Base-by-base conservation (phyloP, 73 alveolate species). In the Paramecium sonneborni region DNA sequence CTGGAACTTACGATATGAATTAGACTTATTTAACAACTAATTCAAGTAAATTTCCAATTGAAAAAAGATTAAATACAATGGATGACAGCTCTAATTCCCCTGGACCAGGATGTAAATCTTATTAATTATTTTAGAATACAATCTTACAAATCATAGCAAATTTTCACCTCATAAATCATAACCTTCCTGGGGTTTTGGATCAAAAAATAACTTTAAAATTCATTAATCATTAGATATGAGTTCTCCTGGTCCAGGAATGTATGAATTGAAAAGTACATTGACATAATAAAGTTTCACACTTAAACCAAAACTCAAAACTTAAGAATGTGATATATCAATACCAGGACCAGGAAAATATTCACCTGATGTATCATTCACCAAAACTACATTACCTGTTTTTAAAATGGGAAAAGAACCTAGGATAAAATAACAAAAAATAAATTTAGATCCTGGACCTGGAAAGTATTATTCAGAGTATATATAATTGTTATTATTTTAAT, bases 341-440 rank as follows among this genome's bases (percentile, higher is more conserved):
- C 90, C 90, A 20, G 90, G 90, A 41, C 90, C 90, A 23, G 90
- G 90, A 3, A 43, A 38, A 79, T 79, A 79, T 8, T 21, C 26
- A 18, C 41, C 41, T 21, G 74, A 79, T 79, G n/a, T 44, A 8
- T 41, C 70, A 3, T 43, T 79, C 15, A 34, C 24, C 5, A 79
- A 79, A 79, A 20, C 23, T 0, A 1, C 44, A 12, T 30, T n/a
- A 24, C 90, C 90, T 12, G 44, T 41, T n/a, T 79, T 38, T 20
- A 79, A 79, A 79, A 79, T 79, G 5, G 90, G 90, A 1, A 79
- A 28, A 20, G 69, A 79, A 23, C 15, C 46, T 2, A 79, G 72
- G 15, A 44, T 26, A 8, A 1, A 24, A 9, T n/a, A 79, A 20
- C 2, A 26, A 62, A 62, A 32, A 1, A 9, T 26, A 8, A 20